Evolutionary conservation across 1,284 basidiomycete genomes (phyloP), one percentile per base, ranked within the genome.

Genomic region (Trichosporon coremiiforme): DNA sequence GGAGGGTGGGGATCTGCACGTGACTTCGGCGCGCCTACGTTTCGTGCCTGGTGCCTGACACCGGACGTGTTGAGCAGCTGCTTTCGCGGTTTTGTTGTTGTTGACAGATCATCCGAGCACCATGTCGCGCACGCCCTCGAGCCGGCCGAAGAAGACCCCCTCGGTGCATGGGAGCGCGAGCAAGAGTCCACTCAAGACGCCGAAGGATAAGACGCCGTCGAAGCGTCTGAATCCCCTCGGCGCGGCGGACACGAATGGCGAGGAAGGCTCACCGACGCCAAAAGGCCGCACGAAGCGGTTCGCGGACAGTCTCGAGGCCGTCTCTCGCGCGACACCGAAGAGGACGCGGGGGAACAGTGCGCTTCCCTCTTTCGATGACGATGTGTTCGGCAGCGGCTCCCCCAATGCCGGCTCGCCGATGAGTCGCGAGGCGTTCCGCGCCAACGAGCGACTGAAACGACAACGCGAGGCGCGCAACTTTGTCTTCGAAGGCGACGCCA

Each of bases 401-500:
- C 36, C 36, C 10, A 10, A 2, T 4, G 15, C 41, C 15, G 41
- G 10, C 15, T 9, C 7, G 4, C 57, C 70, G 15, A 64, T 76
- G 12, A 74, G 77, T 8, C 68, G 76, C 13, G 79, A 81, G 57
- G 72, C 73, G 2, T 83, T 84, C 65, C 71, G 77, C 12, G 75
- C 77, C 13, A 84, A 84, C 69, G 83, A 84, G 73, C 71, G 75
- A 5, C 64, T 80, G 36, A 71, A 74, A 22, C 68, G 76, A 29
- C 78, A 80, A 66, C 75, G 80, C 47, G 80, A 83, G 72, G 83
- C 83, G 35, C 74, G 83, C 22, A 83, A 83, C 68, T 84, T 82
- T 67, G 73, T 74, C 3, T 83, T 77, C 70, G 75, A 79, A 60
- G 82, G 82, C 5, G 80, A 82, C 66, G 78, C 74, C 5, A 71